Base-by-base conservation (phyloP, 331 rosid species). In the Malus hybrid region DNA sequence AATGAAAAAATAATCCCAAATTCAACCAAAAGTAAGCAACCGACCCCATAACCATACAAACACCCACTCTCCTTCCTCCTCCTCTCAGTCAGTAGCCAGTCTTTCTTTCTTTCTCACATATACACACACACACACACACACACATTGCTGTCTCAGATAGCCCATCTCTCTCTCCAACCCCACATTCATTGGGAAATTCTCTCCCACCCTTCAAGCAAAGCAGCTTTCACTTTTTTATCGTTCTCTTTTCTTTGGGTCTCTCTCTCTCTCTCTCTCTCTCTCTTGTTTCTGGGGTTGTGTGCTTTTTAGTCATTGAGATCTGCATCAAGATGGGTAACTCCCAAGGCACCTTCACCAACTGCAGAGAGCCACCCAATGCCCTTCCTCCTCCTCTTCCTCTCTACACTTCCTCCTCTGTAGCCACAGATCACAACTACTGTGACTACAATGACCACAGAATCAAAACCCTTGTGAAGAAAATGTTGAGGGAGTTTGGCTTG, bases 181-280 rank as follows among this genome's bases (percentile, higher is more conserved):
- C 76, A 71, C 48, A 22, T 7, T 75, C 19, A 29, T 61, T 22
- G 34, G 27, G 48, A 85, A 83, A 83, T 88, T 83, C 93, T 85
- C 83, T 71, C 90, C 87, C 75, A 79, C 86, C 81, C 79, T 69
- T 73, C 89, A 85, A 88, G 97, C 90, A 86, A 87, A 86, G 87
- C 84, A 75, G 76, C 89, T 81, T 82, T 85, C 68, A 68, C 86
- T 42, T 42, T 42, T 42, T 42, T 42, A 42, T 42, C 1, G 48
- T 10, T 42, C 48, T 42, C 76, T 86, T 83, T 72, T 20, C 8
- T 5, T 66, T 15, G 7, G 62, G 7, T 2, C 46, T 39, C 46
- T 36, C 42, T 36, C 42, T 36, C 42, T 34, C 42, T 39, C 12
- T 39, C 44, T 39, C 44, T 39, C 46, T 39, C 44, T 36, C 11